Conservation (phyloP, 306 rosid genomes). For the Crotalaria pallida region DNA sequence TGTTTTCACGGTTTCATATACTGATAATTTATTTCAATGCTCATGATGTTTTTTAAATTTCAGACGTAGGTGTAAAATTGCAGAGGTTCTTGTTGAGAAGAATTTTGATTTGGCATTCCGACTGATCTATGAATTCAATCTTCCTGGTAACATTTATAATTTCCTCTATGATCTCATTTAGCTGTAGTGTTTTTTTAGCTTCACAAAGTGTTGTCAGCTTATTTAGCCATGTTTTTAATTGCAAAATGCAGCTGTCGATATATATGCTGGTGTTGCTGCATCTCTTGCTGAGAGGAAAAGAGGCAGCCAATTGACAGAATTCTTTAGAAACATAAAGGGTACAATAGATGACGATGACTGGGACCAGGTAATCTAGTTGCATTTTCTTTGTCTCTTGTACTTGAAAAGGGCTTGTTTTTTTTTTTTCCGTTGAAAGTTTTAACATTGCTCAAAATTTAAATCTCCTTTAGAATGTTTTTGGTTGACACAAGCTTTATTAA, state of each 20-base stretch:
- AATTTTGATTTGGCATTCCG: conserved; percentile 95
- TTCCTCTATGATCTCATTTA: neutral
- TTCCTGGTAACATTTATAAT: conserved; percentile 57
- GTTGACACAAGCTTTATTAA: neutral
- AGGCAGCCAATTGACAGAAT: conserved; percentile 88
- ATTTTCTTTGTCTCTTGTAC: conserved; percentile 18
- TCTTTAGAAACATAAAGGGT: conserved; percentile 86
- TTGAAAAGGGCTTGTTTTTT: neutral
- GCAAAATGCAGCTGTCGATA: conserved; percentile 74
- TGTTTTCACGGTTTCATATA: conserved; percentile 10
- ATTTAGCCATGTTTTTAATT: conserved; percentile 19
- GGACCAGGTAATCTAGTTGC: conserved; percentile 72
- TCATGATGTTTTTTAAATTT: conserved; percentile 23
- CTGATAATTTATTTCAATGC: conserved; percentile 15
- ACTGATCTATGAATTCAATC: conserved; percentile 85
- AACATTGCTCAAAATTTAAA: conserved; percentile 6
- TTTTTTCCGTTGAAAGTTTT: conserved; percentile 6
- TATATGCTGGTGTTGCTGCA: conserved; percentile 93
- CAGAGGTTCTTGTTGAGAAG: conserved; percentile 91
- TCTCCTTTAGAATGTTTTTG: neutral
- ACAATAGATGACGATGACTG: conserved; percentile 94
- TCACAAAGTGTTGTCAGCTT: neutral
- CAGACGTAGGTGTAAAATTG: conserved; percentile 94
- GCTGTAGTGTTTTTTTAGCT: conserved; percentile 3
- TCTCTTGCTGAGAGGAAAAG: conserved; percentile 94